These are phyloP conservation scores for Phytophthora pini DNA, from an alignment of 352 stramenopile genomes.

Conservation along the genomic window DNA sequence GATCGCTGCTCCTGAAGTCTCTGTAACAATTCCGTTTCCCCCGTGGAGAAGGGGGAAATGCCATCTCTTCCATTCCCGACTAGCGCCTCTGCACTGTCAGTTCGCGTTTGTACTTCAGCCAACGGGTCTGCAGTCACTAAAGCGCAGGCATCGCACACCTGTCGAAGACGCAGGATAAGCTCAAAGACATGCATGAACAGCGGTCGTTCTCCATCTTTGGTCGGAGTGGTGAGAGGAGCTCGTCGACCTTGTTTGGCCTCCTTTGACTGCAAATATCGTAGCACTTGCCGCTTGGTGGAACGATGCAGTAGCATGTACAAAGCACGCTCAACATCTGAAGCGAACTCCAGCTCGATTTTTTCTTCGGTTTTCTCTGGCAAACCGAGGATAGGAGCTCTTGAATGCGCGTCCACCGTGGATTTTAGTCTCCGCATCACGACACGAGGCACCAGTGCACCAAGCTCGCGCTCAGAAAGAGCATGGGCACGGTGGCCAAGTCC, in stretches of 20 bases:
- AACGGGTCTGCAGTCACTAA: slow-evolving; percentile 67
- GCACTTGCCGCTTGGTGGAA: slow-evolving; percentile 78
- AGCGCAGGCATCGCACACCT: slow-evolving; percentile 78
- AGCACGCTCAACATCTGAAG: slow-evolving; percentile 77
- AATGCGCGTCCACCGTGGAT: slow-evolving; percentile 53
- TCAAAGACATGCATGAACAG: slow-evolving; percentile 92
- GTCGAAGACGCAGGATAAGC: slow-evolving; percentile 84
- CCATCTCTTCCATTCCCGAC: slow-evolving; percentile 24
- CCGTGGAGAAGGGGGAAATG: slow-evolving; percentile 38
- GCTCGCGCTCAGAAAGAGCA: slow-evolving; percentile 60
- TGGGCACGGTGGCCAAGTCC: slow-evolving; percentile 62
- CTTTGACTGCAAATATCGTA: slow-evolving; percentile 73
- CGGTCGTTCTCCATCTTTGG: slow-evolving; percentile 31
- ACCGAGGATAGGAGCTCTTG: slow-evolving; percentile 60
- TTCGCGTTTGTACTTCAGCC: slow-evolving; percentile 46
- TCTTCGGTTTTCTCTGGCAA: slow-evolving; percentile 73
- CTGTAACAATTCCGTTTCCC: slow-evolving; percentile 43
- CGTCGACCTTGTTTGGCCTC: slow-evolving; percentile 34
- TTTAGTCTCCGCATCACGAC: slow-evolving; percentile 91
- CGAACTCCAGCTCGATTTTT: slow-evolving; percentile 59
- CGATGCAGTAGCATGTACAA: slow-evolving; percentile 84
- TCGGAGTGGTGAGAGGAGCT: slow-evolving; percentile 23
- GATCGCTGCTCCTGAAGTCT: slow-evolving; percentile 28
- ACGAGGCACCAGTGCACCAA: slow-evolving; percentile 76
- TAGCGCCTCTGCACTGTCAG: slow-evolving; percentile 23